Evolutionary conservation across 768 basidiomycete species (phyloP), one percentile per base, ranked within the genome.

Genomic region (Rhodotorula toruloides): DNA sequence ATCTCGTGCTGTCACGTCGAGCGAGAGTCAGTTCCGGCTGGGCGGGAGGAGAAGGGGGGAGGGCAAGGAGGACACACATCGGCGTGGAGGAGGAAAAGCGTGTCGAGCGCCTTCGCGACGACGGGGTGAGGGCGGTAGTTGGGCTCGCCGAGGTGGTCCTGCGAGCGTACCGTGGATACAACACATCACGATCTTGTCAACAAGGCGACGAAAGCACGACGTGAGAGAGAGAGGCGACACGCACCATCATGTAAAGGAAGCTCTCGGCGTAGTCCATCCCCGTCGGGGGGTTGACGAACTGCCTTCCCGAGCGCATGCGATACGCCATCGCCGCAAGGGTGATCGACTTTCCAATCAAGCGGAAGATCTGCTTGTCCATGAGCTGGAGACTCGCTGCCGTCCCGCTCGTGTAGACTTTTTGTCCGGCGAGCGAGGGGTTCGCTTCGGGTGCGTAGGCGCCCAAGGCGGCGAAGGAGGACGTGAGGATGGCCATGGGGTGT

Each of bases 271-370:
- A 46, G 54, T 50, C 22, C 31, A 43, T 34, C 17, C 88, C 88
- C 1, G 85, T 84, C 11, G 90, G 90, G 7, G 91, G 90, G 0
- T 82, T 83, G 25, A 92, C 89, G 74, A 94, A 93, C 54, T 88
- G 85, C 63, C 91, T 83, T 42, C 91, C 91, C 79, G 91, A 90
- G 46, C 91, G 87, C 40, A 93, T 84, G 37, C 91, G 89, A 77
- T 92, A 94, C 0, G 91, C 91, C 90, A 93, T 92, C 84, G 91
- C 90, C 67, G 91, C 91, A 46, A 93, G 81, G 0, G 90, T 91
- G 10, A 88, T 90, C 14, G 88, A 86, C 76, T 92, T 93, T 48
- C 91, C 91, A 42, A 71, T 46, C 34, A 73, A 40, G 9, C 73
- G 59, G 62, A 86, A 91, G 48, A 93, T 91, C 77, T 93, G 91